Conservation (phyloP, 2,329 filamentous ascomycete genomes). For the Graphilbum fragrans region DNA sequence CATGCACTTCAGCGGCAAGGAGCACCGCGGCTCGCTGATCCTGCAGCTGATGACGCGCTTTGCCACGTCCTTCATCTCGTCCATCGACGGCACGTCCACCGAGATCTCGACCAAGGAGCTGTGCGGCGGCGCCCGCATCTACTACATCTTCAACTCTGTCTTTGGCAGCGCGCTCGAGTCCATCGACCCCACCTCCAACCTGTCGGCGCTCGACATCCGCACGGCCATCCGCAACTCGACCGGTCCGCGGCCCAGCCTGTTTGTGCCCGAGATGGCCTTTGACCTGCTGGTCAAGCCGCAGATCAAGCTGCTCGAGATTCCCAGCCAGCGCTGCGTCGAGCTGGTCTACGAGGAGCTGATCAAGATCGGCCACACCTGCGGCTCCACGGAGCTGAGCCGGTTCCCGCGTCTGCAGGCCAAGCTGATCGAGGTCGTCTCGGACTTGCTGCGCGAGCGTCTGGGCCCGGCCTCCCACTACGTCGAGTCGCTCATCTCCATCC, state of each 20-base stretch:
- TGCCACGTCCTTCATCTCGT: slow-evolving; percentile 93
- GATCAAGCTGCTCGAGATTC: slow-evolving; percentile 91
- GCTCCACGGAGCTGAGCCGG: slow-evolving; percentile 81
- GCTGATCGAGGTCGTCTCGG: slow-evolving; percentile 95
- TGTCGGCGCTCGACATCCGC: slow-evolving; percentile 87
- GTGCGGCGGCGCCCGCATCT: slow-evolving; percentile 87
- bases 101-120: slow-evolving; percentile 98
- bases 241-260: slow-evolving; percentile 85
- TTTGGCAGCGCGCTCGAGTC: slow-evolving; percentile 94
- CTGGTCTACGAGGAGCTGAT: slow-evolving; percentile 98
- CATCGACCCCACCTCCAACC: slow-evolving; percentile 90
- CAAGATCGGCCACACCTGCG: slow-evolving; percentile 98
- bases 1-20: slow-evolving; percentile 93
- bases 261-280: slow-evolving; percentile 95
- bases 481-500: slow-evolving; percentile 92
- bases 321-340: slow-evolving; percentile 92
- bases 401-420: slow-evolving; percentile 92
- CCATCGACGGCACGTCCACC: slow-evolving; percentile 95
- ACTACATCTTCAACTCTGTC: slow-evolving; percentile 98
- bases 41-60: slow-evolving; percentile 97
- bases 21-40: slow-evolving; percentile 89
- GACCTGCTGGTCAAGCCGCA: slow-evolving; percentile 96
- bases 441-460: slow-evolving; percentile 81
- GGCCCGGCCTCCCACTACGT: slow-evolving; percentile 86
- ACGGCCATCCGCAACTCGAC: slow-evolving; percentile 98